These are phyloP conservation scores for Pichia eremophila DNA, from an alignment of 805 yeast species.

Conservation along the genomic window DNA sequence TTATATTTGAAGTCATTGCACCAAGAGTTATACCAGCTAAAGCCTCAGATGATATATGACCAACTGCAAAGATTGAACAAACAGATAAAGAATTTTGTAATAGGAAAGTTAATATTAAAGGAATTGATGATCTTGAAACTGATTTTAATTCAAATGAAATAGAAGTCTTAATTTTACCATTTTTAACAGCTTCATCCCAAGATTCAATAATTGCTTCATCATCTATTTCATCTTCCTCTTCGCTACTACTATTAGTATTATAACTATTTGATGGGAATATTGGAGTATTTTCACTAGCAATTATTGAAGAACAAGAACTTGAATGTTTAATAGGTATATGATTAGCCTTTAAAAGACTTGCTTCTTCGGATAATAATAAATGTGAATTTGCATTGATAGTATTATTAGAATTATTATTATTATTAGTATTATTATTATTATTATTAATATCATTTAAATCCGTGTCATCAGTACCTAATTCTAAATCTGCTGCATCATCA, in stretches of 20 bases:
- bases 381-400: slow-evolving; percentile 1
- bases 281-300: not conserved
- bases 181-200: slow-evolving; percentile 27
- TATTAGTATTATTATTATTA: not conserved
- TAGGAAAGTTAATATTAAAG: slow-evolving; percentile 57
- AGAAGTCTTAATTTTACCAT: slow-evolving; percentile 36
- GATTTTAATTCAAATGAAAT: slow-evolving; percentile 30
- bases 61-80: slow-evolving; percentile 71
- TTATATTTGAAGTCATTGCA: slow-evolving; percentile 69
- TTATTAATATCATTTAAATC: not conserved
- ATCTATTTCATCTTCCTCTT: not conserved
- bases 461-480: not conserved
- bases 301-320: not conserved
- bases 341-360: slow-evolving; percentile 20
- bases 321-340: slow-evolving; percentile 18
- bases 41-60: slow-evolving; percentile 60
- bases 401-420: not conserved
- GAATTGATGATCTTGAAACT: slow-evolving; percentile 37
- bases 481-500: not conserved
- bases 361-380: slow-evolving; percentile 21
- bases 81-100: slow-evolving; percentile 66
- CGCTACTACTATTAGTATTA: not conserved
- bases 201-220: slow-evolving; percentile 20
- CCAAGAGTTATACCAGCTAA: slow-evolving; percentile 70
- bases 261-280: not conserved